Conservation (phyloP, 352 stramenopile genomes). For the Phytophthora lateralis region DNA sequence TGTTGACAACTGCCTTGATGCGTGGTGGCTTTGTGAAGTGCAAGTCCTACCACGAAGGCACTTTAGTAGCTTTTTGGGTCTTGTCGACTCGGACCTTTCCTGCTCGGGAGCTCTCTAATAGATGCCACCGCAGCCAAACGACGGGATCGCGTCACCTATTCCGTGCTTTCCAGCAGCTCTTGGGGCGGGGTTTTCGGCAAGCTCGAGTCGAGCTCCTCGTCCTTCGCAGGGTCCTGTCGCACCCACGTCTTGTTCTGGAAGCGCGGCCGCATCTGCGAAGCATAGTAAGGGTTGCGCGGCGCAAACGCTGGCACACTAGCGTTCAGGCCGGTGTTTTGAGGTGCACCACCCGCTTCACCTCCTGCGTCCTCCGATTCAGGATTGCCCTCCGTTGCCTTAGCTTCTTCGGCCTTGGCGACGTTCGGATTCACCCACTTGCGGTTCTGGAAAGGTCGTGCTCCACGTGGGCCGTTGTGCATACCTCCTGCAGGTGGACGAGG, state of each 20-base stretch:
- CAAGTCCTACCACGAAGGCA: background rate
- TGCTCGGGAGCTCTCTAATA: conserved; percentile 9
- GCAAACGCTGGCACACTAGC: conserved; percentile 42
- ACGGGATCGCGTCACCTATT: conserved; percentile 13
- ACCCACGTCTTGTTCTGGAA: conserved; percentile 92
- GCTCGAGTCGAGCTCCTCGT: conserved; percentile 76
- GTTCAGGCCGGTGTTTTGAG: conserved; percentile 36
- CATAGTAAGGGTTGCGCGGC: conserved; percentile 72
- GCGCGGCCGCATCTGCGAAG: conserved; percentile 73
- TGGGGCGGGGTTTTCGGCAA: conserved; percentile 76
- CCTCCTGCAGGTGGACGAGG: conserved; percentile 28
- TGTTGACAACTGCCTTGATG: background rate
- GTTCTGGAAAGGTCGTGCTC: conserved; percentile 75
- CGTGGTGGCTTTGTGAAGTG: background rate
- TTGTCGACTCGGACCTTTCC: background rate
- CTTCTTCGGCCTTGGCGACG: conserved; percentile 57
- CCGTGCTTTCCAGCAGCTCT: conserved; percentile 52
- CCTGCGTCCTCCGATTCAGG: conserved; percentile 18
- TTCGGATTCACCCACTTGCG: conserved; percentile 88
- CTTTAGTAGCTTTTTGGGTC: background rate
- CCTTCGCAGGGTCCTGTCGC: conserved; percentile 67
- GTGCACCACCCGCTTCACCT: conserved; percentile 10
- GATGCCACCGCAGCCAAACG: background rate
- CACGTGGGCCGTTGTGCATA: conserved; percentile 39
- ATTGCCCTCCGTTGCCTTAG: conserved; percentile 33